These are phyloP conservation scores for Penicillium crystallinum DNA, from an alignment of 495 filamentous ascomycete species.

Conservation along the genomic window DNA sequence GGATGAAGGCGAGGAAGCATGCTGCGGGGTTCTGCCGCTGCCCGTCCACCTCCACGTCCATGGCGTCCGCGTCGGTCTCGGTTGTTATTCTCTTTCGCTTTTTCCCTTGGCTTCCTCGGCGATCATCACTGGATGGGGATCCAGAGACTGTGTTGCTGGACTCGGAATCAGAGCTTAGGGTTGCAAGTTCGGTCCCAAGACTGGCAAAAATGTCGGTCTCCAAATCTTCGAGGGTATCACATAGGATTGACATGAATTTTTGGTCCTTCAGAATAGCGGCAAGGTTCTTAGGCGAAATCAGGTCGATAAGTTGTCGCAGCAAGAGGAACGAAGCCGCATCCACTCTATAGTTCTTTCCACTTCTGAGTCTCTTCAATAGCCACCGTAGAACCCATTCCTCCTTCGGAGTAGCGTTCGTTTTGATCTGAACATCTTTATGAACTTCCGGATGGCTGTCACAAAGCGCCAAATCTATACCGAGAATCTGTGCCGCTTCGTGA, in stretches of 20 bases:
- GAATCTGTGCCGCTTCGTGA: slow-evolving; percentile 43
- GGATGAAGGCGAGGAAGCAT: slow-evolving; percentile 39
- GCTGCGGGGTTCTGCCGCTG: slow-evolving; percentile 31
- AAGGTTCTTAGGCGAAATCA: slow-evolving; percentile 41
- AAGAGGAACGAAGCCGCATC: slow-evolving; percentile 46
- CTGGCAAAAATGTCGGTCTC: slow-evolving; percentile 32
- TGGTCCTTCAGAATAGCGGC: slow-evolving; percentile 47
- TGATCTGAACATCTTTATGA: slow-evolving; percentile 23
- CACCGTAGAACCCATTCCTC: slow-evolving; percentile 65
- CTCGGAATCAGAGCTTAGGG: slow-evolving; percentile 28
- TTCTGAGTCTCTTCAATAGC: slow-evolving; percentile 58
- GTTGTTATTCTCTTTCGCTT: slow-evolving; percentile 38
- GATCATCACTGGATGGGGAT: slow-evolving; percentile 21
- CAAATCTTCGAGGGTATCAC: slow-evolving; percentile 35
- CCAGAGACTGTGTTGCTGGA: slow-evolving; percentile 39
- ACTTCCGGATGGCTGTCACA: slow-evolving; percentile 33
- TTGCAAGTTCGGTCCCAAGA: slow-evolving; percentile 22
- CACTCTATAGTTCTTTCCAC: slow-evolving; percentile 38
- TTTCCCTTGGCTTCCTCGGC: slow-evolving; percentile 39
- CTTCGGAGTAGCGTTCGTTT: slow-evolving; percentile 37
- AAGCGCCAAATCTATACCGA: slow-evolving; percentile 39
- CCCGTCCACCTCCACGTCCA: slow-evolving; percentile 36
- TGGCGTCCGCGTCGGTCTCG: slow-evolving; percentile 29
- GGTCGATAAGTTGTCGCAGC: slow-evolving; percentile 40
- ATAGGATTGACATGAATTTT: slow-evolving; percentile 44